Evolutionary conservation across 805 yeast species (phyloP).

Genomic region (Tetrapisispora nanseiensis): DNA sequence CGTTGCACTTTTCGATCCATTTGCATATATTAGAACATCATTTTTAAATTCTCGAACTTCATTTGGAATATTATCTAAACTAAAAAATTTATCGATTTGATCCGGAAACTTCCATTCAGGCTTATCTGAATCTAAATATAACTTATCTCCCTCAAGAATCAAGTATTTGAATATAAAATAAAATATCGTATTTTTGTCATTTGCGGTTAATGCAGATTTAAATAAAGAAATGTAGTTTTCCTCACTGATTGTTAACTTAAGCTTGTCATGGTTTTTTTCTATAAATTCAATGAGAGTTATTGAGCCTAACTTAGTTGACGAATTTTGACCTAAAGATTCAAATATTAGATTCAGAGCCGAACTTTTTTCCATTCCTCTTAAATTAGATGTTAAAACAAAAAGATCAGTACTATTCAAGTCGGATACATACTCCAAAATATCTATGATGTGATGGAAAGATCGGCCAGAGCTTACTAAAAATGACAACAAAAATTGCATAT

Average conservation of each 20-base stretch:
- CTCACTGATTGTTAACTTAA: neutral
- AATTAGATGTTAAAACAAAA: neutral
- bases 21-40: neutral
- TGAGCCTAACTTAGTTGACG: neutral
- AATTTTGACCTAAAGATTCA: neutral
- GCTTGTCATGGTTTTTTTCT: neutral
- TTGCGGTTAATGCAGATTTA: neutral
- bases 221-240: neutral
- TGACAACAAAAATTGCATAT: neutral
- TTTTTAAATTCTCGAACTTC: neutral
- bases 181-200: neutral
- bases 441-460: neutral
- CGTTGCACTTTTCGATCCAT: neutral
- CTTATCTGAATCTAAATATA: neutral
- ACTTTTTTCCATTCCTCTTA: neutral
- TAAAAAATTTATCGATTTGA: neutral
- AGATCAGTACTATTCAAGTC: neutral
- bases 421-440: neutral
- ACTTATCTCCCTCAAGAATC: neutral
- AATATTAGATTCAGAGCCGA: constrained; percentile 1
- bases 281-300: neutral
- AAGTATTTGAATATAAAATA: neutral
- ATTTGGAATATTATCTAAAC: neutral
- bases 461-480: neutral
- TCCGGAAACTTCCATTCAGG: neutral